Evolutionary conservation across 352 stramenopile genomes (phyloP).

Genomic region (Phytophthora nicotianae): DNA sequence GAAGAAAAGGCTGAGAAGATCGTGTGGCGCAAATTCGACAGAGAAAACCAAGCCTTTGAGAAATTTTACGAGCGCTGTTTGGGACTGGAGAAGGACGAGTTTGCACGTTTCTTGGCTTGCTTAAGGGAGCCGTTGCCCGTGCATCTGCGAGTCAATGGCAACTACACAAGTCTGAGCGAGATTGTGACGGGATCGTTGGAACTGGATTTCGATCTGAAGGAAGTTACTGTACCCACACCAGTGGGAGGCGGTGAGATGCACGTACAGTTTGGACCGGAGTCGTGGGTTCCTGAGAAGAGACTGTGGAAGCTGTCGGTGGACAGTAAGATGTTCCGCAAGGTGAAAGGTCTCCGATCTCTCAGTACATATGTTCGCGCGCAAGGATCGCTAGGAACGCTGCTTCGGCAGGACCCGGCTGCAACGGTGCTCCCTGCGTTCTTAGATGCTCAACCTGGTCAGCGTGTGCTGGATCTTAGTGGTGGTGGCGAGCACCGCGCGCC

Average conservation of each 20-base stretch:
- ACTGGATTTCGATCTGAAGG: constrained; percentile 69
- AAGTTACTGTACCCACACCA: constrained; percentile 58
- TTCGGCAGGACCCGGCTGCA: constrained; percentile 94
- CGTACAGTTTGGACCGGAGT: constrained; percentile 63
- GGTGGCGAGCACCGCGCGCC: constrained; percentile 71
- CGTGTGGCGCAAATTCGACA: constrained; percentile 88
- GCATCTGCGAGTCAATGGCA: constrained; percentile 89
- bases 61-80: constrained; percentile 84
- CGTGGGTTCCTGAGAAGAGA: constrained; percentile 65
- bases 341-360: constrained; percentile 86
- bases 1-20: constrained; percentile 84
- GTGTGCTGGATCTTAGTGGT: constrained; percentile 72
- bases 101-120: constrained; percentile 75
- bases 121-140: constrained; percentile 81
- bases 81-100: constrained; percentile 72
- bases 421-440: constrained; percentile 97
- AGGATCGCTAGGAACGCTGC: constrained; percentile 86
- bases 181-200: constrained; percentile 77
- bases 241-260: constrained; percentile 58
- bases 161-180: constrained; percentile 82
- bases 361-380: constrained; percentile 94
- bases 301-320: constrained; percentile 84
- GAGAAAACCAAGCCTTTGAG: constrained; percentile 83
- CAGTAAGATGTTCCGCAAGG: constrained; percentile 86
- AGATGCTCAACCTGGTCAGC: constrained; percentile 82